These are phyloP conservation scores for Geotrichum macrosporum DNA, from an alignment of 1,139 yeast genomes.

Conservation along the genomic window DNA sequence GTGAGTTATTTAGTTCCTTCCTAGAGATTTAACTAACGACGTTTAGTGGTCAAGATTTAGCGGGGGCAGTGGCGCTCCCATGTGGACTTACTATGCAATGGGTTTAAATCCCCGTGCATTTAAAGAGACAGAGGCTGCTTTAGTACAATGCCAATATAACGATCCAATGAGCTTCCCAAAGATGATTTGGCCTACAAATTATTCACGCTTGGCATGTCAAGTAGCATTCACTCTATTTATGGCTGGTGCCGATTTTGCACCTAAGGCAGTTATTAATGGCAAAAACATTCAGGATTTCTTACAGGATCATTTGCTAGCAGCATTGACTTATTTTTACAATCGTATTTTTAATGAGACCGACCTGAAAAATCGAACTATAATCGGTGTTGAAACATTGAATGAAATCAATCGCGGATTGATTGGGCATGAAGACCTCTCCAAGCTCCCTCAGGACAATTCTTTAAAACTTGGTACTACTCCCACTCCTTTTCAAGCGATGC, in stretches of 20 bases:
- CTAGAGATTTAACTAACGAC: not conserved
- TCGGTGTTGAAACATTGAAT: constrained; percentile 82
- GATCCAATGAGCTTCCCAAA: constrained; percentile 41
- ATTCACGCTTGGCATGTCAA: constrained; percentile 64
- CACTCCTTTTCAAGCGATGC: constrained; percentile 34
- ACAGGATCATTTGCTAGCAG: constrained; percentile 56
- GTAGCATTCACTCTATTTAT: constrained; percentile 84
- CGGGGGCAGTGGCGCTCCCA: constrained; percentile 92
- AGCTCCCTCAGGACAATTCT: constrained; percentile 28
- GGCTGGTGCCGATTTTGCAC: constrained; percentile 66
- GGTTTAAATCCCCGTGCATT: constrained; percentile 71
- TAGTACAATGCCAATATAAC: constrained; percentile 54
- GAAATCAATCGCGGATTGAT: constrained; percentile 59
- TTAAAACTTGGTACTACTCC: constrained; percentile 35
- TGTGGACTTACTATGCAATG: constrained; percentile 86
- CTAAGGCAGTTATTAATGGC: constrained; percentile 63
- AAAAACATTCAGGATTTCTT: constrained; percentile 72
- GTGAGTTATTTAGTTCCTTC: not conserved
- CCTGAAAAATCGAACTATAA: constrained; percentile 44
- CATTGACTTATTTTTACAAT: constrained; percentile 53
- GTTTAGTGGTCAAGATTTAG: constrained; percentile 72
- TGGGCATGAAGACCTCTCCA: constrained; percentile 31
- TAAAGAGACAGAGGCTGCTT: constrained; percentile 64
- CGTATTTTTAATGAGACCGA: constrained; percentile 51
- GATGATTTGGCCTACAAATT: constrained; percentile 91